Evolutionary conservation across 2,329 filamentous ascomycete genomes (phyloP), one percentile per base, ranked within the genome.

Genomic region (Fusarium lateritium): DNA sequence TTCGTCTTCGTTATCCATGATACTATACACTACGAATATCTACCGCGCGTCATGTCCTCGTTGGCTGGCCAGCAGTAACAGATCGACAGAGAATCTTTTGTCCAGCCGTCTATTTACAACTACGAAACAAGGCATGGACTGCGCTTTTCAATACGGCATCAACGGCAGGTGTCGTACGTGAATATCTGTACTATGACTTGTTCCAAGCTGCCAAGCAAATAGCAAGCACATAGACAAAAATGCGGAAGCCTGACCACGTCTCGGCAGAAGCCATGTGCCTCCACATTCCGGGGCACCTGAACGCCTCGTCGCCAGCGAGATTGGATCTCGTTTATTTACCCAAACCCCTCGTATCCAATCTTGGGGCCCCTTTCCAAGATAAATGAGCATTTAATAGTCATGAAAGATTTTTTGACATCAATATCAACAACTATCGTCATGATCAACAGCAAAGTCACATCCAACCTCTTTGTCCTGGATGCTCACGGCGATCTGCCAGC

Each of bases 301-400:
- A 44, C 46, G 56, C 62, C 62, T 70, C 44, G 45, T 46, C 50
- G 19, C 28, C 33, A 49, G 45, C 56, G 59, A 69, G 44, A 67
- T 67, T 69, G 42, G 42, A 63, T 70, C 49, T 59, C 57, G 66
- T 55, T 63, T 52, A 31, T 49, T 36, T 34, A 47, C 42, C 38
- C 28, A n/a, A 53, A 38, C 34, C 47, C 46, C 24, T 52, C 22
- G 39, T 58, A 34, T 31, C 36, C 21, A 53, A 53, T 51, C 45
- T 57, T 10, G 34, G 19, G 7, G 19, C 14, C 45, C 31, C 36
- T 22, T 17, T 42, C 4, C 5, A 42, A 42, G 8, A 21, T 19
- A 10, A 24, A 22, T 22, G 31, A 42, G 8, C 19, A 17, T 17
- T 31, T 44, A n/a, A 34, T 17, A 45, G 13, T 10, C 17, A 28